phyloP scores from a whole-genome alignment of 176 grass and related monocot species.

The Carex parvula region DNA sequence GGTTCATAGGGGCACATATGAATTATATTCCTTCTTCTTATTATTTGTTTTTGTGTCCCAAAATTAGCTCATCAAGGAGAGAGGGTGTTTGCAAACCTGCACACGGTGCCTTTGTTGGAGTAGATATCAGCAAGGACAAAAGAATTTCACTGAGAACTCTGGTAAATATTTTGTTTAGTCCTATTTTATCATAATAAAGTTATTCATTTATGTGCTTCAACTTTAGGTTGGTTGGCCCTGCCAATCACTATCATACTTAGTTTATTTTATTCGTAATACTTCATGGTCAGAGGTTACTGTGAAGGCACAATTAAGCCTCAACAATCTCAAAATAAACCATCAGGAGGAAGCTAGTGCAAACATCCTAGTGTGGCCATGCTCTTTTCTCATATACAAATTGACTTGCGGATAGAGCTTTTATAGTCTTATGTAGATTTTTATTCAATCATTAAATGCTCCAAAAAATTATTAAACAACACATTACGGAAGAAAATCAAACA shows the following conservation, averaged over 20 bases:
- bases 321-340: not conserved
- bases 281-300: not conserved
- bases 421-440: not conserved
- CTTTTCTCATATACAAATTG: not conserved
- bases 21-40: too few species aligned
- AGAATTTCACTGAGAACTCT: slow-evolving; percentile 61
- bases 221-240: not conserved
- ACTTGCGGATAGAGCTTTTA: not conserved
- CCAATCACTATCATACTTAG: not conserved
- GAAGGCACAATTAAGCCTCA: not conserved
- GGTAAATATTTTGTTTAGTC: slow-evolving; percentile 30
- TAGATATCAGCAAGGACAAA: slow-evolving; percentile 46
- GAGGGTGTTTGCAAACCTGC: slow-evolving; percentile 35
- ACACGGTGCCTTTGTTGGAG: slow-evolving; percentile 47
- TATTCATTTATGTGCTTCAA: slow-evolving; percentile 3
- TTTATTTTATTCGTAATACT: not conserved
- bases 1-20: not conserved
- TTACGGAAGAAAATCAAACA: not conserved
- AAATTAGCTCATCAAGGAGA: slow-evolving; percentile 42
- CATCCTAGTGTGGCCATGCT: too few species aligned
- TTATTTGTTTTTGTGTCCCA: not conserved
- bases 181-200: not conserved
- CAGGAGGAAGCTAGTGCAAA: not conserved
- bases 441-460: not conserved
- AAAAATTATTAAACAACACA: not conserved